Percentiles rank a stretch among this genome's conserved stretches.
phyloP scores from a whole-genome alignment of 2,329 filamentous ascomycete genomes.

The Chrysoporthe puriensis region DNA sequence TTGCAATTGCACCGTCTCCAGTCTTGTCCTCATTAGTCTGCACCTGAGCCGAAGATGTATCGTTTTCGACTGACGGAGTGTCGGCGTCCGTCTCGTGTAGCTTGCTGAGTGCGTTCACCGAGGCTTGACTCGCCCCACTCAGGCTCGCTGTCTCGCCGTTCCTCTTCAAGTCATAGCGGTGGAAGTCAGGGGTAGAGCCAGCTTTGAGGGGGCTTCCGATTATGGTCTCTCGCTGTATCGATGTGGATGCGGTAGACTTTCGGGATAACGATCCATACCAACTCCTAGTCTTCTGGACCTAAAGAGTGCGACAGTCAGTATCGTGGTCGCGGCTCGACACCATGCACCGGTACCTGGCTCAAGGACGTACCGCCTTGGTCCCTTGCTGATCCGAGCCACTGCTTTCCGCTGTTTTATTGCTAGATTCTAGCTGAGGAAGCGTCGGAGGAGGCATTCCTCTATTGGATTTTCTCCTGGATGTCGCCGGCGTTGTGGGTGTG shows the following conservation, averaged over 20 bases:
- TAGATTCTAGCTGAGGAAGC: slow-evolving; percentile 15
- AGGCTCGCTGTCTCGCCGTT: slow-evolving; percentile 37
- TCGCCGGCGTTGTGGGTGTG: slow-evolving; percentile 16
- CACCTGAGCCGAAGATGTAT: background rate
- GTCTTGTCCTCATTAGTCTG: background rate
- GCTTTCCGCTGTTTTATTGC: slow-evolving; percentile 21
- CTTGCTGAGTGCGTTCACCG: slow-evolving; percentile 37
- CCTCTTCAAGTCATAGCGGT: slow-evolving; percentile 53
- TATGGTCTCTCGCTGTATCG: slow-evolving; percentile 64
- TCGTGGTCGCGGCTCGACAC: too few relatives aligned
- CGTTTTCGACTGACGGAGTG: slow-evolving; percentile 4
- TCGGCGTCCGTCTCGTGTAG: slow-evolving; percentile 35
- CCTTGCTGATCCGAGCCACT: slow-evolving; percentile 9
- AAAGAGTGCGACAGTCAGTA: slow-evolving; percentile 10
- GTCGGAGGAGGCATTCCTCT: slow-evolving; percentile 18
- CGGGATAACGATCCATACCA: slow-evolving; percentile 68
- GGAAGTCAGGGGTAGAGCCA: slow-evolving; percentile 51
- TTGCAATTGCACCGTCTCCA: background rate
- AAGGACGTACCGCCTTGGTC: slow-evolving; percentile 20
- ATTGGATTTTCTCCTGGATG: background rate
- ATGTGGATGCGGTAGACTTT: slow-evolving; percentile 63
- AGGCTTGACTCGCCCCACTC: slow-evolving; percentile 37
- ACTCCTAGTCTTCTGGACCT: slow-evolving; percentile 58
- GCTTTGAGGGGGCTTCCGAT: slow-evolving; percentile 58
- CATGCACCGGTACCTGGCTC: background rate